Evolutionary conservation across 2,329 filamentous ascomycete species (phyloP), one percentile per base, ranked within the genome.

Genomic region (Colletotrichum somersetense): DNA sequence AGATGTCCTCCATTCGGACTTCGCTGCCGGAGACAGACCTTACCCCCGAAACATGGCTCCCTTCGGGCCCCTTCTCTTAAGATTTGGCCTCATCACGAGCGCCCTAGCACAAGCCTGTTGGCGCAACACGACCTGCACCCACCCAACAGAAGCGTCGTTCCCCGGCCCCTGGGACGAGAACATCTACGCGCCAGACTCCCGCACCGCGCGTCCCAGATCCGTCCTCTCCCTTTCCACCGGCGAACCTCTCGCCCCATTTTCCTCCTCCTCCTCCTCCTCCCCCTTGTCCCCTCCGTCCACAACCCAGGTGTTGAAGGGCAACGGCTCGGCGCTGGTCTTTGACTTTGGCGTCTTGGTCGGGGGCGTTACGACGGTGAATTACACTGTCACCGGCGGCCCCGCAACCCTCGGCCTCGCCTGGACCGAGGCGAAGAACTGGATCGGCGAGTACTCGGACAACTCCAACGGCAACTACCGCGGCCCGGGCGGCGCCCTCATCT

Each of bases 131-230:
- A 77, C 82, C 26, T 91, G 89, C 76, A 85, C 81, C 26, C 85
- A 85, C 4, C 85, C 88, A 4, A 77, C 77, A 12, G 78, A 84
- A 7, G 77, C 85, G 8, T 83, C 88, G 0, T 91, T 91, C 73
- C 82, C 84, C 2, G 89, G 89, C 0, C 79, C 80, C 20, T 91
- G 89, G 89, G 86, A 91, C 42, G 78, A 82, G 1, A 87, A 89
- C 75, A 91, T 88, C 61, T 89, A 85, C 74, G 85, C 89, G 1
- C 88, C 89, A 0, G 67, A 80, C 7, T 86, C 86, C 2, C 82
- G 89, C 46, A 86, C 78, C 5, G 83, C 89, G 3, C 76, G 77
- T 4, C 89, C 89, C 1, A 78, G 78, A 55, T 82, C 79, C 20
- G 80, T 85, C 26, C 80, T 87, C 5, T 81, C 81, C 4, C 76